Conservation (phyloP, 164 flowering plant species). For the Saururus chinensis region DNA sequence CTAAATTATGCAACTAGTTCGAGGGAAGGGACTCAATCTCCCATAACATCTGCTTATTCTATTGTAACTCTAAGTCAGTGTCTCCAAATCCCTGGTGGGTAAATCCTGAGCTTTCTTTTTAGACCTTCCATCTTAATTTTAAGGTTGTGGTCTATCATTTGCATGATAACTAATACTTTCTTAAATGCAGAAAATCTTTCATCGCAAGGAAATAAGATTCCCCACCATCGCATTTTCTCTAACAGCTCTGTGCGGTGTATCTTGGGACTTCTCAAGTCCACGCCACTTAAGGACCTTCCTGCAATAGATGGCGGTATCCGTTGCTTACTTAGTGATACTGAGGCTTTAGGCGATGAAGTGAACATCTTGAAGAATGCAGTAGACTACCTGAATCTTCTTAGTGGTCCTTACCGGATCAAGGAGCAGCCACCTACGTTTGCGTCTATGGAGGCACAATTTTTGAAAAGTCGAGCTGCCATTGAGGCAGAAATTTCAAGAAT, state of each 20-base stretch:
- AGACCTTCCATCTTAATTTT: too few species aligned
- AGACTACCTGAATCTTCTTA: neutral
- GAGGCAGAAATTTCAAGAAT: neutral
- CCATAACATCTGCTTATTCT: too few species aligned
- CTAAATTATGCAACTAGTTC: too few species aligned
- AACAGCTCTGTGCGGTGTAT: neutral
- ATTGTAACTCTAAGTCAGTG: too few species aligned
- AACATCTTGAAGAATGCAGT: neutral
- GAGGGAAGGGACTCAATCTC: too few species aligned
- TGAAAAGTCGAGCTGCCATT: neutral
- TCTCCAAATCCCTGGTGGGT: too few species aligned
- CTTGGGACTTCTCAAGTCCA: neutral
- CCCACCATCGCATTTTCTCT: neutral
- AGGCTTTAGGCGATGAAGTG: neutral
- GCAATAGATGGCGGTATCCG: neutral
- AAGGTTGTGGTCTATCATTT: too few species aligned
- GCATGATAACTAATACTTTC: too few species aligned
- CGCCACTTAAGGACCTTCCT: neutral
- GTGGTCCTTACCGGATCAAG: neutral
- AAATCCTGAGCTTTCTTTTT: too few species aligned
- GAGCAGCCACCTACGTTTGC: neutral
- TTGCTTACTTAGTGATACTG: too few species aligned
- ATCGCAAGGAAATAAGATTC: neutral
- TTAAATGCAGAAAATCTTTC: neutral
- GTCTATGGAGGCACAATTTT: neutral